phyloP scores from a whole-genome alignment of 371 early-diverging fungal species.

The Mortierella sp. region DNA sequence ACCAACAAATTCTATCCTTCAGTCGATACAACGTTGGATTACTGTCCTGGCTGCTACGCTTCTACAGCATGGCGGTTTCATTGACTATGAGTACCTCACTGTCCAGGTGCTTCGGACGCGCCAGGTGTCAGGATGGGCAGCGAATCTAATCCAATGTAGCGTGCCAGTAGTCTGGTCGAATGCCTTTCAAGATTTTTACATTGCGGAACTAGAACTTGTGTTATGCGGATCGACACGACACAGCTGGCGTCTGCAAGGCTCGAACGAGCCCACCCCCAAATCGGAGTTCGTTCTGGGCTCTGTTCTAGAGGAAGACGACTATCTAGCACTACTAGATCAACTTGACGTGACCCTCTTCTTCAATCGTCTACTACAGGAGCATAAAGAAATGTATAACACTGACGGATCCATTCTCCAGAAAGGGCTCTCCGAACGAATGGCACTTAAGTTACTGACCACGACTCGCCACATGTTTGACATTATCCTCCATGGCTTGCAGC shows the following conservation, averaged over 20 bases:
- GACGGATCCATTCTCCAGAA: conserved; percentile 37
- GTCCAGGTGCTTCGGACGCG: conserved; percentile 63
- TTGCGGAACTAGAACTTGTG: conserved; percentile 51
- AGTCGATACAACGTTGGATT: conserved; percentile 67
- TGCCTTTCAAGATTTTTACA: conserved; percentile 41
- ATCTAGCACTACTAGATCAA: conserved; percentile 69
- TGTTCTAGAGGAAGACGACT: conserved; percentile 72
- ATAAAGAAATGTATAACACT: conserved; percentile 23
- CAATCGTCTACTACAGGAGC: conserved; percentile 47
- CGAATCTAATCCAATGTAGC: conserved; percentile 66
- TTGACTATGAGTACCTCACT: conserved; percentile 58
- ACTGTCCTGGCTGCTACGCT: conserved; percentile 57
- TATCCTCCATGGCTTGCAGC: conserved; percentile 25
- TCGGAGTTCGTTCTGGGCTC: conserved; percentile 25
- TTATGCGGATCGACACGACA: conserved; percentile 41
- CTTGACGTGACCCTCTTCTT: conserved; percentile 64
- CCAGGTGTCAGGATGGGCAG: conserved; percentile 66
- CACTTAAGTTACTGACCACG: conserved; percentile 40
- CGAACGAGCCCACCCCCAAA: background rate
- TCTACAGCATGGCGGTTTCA: conserved; percentile 40
- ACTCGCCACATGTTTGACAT: conserved; percentile 30
- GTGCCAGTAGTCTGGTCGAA: conserved; percentile 55
- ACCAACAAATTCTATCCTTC: conserved; percentile 41
- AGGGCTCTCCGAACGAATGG: conserved; percentile 45
- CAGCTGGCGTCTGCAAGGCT: conserved; percentile 18